Base-by-base conservation (phyloP, 75 land plant genomes). In the Cupressus sempervirens region DNA sequence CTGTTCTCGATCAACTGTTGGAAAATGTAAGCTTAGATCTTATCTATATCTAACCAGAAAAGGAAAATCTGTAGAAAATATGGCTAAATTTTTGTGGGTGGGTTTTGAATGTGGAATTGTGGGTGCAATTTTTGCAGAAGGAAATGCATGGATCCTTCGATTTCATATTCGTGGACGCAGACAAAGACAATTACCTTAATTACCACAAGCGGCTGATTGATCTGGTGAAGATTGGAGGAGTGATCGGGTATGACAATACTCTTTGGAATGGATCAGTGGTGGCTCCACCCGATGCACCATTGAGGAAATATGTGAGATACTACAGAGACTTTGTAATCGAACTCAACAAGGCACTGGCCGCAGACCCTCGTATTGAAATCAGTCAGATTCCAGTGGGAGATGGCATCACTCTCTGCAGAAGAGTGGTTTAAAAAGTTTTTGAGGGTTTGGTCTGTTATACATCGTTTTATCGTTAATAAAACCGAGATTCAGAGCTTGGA, bases 201-300 rank as follows among this genome's bases (percentile, higher is more conserved):
- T 94, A 94, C 87, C 98, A 96, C 88, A 84, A 92, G 92, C 81
- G 85, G 68, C 83, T 93, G 74, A 52, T 96, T 43, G 86, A 93
- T 85, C 87, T 94, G 79, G 93, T 96, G 26, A 94, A 88, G 70
- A 89, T 94, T 52, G 96, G 96, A 32, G 98, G 98, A 18, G 81
- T 96, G 41, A 93, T 96, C 45, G 98, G 87, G 41, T 96, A 96
- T 76, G 98, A 96, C 90, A 96, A 96, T 88, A 96, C 98, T 0
- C 92, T 94, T 14, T 96, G 98, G 98, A 86, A 86, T 74, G 98
- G 98, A 13, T 89, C 93, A 0, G 91, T 96, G 45, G 96, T 89
- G 29, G 88, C 88, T 30, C 90, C 85, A 3, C 86, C 88, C 36
- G 90, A 91, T 65, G 92, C 88, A 0, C 89, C 88, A 0, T 30